These are phyloP conservation scores for Multifurca ochricompacta DNA, from an alignment of 768 basidiomycete genomes.

Conservation along the genomic window DNA sequence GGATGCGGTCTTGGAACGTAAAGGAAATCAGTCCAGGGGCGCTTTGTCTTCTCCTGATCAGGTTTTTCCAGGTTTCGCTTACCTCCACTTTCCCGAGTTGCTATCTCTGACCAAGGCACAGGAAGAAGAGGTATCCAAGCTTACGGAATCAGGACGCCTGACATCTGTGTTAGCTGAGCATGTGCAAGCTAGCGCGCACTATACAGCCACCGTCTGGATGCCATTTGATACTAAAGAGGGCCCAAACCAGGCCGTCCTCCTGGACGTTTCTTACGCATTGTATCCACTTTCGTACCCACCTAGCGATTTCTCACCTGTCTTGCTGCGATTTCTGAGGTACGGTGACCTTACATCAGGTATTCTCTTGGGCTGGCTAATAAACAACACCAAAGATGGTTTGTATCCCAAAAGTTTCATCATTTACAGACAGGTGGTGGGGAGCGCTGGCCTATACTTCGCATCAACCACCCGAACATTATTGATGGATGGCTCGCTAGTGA, in stretches of 20 bases:
- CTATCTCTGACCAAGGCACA: background rate
- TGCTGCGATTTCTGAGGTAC: slow-evolving; percentile 18
- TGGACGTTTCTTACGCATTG: slow-evolving; percentile 12
- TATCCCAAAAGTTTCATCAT: slow-evolving; percentile 11
- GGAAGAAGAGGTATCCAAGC: slow-evolving; percentile 10
- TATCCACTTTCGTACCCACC: background rate
- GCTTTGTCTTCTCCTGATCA: slow-evolving; percentile 14
- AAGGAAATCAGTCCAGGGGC: slow-evolving; percentile 9
- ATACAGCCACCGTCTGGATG: slow-evolving; percentile 3
- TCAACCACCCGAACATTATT: background rate
- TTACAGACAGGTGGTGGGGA: background rate
- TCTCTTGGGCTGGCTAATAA: background rate
- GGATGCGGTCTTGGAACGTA: slow-evolving; percentile 19
- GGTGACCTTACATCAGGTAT: background rate
- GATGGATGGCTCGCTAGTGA: background rate
- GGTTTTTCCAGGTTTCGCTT: slow-evolving; percentile 17
- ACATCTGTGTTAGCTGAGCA: slow-evolving; percentile 7
- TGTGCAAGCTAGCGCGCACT: slow-evolving; percentile 4
- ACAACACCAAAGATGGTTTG: slow-evolving; percentile 10
- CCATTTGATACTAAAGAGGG: slow-evolving; percentile 7
- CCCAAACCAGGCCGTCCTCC: background rate
- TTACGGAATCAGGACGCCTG: background rate
- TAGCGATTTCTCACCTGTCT: slow-evolving; percentile 4
- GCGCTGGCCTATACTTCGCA: slow-evolving; percentile 9
- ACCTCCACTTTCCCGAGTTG: background rate